These are phyloP conservation scores for Castanea crenata DNA, from an alignment of 306 rosid genomes.

Conservation along the genomic window DNA sequence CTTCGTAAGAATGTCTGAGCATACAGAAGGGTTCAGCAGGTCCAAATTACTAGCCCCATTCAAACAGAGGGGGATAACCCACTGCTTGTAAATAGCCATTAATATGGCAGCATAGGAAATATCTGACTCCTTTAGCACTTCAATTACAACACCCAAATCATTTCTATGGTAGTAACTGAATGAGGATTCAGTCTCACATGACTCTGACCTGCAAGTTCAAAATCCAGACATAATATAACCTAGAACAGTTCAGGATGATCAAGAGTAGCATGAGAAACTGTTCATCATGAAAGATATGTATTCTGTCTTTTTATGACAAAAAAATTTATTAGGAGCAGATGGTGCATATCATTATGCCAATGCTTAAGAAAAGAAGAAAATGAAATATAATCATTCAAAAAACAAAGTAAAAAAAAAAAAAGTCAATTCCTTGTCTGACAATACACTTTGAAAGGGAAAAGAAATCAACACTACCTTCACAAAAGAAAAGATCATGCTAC, in stretches of 20 bases:
- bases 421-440: neutral
- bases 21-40: constrained; percentile 26
- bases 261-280: constrained; percentile 3
- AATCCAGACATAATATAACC: constrained; percentile 28
- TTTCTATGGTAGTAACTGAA: constrained; percentile 72
- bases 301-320: neutral
- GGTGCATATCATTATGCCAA: neutral
- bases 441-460: neutral
- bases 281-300: neutral
- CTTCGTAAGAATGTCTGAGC: constrained; percentile 24
- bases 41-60: constrained; percentile 34
- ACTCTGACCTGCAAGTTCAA: constrained; percentile 70
- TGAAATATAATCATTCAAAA: neutral
- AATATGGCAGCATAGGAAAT: constrained; percentile 53
- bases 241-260: constrained; percentile 23
- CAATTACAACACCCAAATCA: constrained; percentile 66
- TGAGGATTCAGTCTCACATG: constrained; percentile 54
- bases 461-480: neutral
- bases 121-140: constrained; percentile 63
- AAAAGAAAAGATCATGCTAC: neutral
- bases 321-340: neutral
- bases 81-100: constrained; percentile 64
- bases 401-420: neutral
- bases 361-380: neutral
- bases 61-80: constrained; percentile 48